Conservation (phyloP, 345 rosid genomes). For the Raphanus raphanistrum region DNA sequence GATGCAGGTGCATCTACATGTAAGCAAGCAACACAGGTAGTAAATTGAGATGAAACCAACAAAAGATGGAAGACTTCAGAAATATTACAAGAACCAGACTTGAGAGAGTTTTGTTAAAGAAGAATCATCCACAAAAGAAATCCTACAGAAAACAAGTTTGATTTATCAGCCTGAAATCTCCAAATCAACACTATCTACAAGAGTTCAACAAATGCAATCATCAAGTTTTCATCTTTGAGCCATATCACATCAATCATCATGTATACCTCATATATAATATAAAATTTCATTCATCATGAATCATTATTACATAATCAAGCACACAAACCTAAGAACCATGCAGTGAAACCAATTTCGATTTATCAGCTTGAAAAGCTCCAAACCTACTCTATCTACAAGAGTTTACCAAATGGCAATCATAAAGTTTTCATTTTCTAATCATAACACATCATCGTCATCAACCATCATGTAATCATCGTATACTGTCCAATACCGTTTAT, state of each 20-base stretch:
- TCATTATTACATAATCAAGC: not conserved
- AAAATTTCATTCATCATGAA: not conserved
- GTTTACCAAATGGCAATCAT: not conserved
- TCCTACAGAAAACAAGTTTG: not conserved
- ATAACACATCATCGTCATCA: not conserved
- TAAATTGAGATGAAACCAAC: not conserved
- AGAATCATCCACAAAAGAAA: not conserved
- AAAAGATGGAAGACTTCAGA: not conserved
- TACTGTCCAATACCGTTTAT: not conserved
- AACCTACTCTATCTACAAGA: not conserved
- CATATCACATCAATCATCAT: not conserved
- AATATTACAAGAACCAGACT: not conserved
- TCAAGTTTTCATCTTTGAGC: not conserved
- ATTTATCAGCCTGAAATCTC: not conserved
- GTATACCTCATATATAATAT: not conserved
- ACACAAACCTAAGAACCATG: not conserved
- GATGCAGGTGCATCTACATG: slow-evolving; percentile 47
- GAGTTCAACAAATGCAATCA: not conserved
- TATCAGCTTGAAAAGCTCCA: not conserved
- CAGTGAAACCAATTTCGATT: not conserved
- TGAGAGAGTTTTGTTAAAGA: not conserved
- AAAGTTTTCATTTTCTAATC: not conserved
- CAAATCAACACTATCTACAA: not conserved
- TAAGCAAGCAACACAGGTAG: slow-evolving; percentile 14
- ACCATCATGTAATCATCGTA: not conserved